Percentiles rank a stretch among this genome's conserved stretches.
Evolutionary conservation across 2,329 filamentous ascomycete species (phyloP).

Genomic region (Venturia oleaginea): DNA sequence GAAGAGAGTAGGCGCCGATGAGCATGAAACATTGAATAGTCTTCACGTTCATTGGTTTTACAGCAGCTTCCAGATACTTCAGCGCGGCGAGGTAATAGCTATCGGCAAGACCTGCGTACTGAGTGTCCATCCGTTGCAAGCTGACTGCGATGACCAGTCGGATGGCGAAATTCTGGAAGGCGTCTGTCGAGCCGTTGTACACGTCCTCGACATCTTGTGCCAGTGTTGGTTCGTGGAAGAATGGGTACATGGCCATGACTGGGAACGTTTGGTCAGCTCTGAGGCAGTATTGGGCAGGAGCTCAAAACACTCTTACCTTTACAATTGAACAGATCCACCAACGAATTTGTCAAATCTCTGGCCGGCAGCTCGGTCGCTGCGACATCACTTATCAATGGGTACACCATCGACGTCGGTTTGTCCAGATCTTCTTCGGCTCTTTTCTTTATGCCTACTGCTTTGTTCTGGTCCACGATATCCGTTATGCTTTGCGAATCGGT

Average conservation of each 20-base stretch:
- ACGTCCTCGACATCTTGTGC: slow-evolving; percentile 69
- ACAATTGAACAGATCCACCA: slow-evolving; percentile 77
- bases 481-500: slow-evolving; percentile 86
- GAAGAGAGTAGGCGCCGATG: slow-evolving; percentile 81
- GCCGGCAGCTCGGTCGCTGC: slow-evolving; percentile 69
- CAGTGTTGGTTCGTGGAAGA: slow-evolving; percentile 76
- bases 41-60: slow-evolving; percentile 80
- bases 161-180: slow-evolving; percentile 79
- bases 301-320: slow-evolving; percentile 50
- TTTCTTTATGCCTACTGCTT: slow-evolving; percentile 58
- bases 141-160: slow-evolving; percentile 92
- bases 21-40: slow-evolving; percentile 84
- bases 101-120: slow-evolving; percentile 88
- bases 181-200: slow-evolving; percentile 63
- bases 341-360: slow-evolving; percentile 61
- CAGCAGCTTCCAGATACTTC: slow-evolving; percentile 69
- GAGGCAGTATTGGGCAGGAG: neutral
- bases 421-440: slow-evolving; percentile 56
- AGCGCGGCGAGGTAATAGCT: slow-evolving; percentile 91
- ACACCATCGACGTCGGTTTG: slow-evolving; percentile 67
- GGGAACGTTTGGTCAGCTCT: neutral
- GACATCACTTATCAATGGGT: slow-evolving; percentile 79
- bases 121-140: slow-evolving; percentile 80
- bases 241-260: slow-evolving; percentile 62
- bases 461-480: slow-evolving; percentile 74